Base-by-base conservation (phyloP, 2,329 filamentous ascomycete species). In the Pseudogymnoascus sp. region DNA sequence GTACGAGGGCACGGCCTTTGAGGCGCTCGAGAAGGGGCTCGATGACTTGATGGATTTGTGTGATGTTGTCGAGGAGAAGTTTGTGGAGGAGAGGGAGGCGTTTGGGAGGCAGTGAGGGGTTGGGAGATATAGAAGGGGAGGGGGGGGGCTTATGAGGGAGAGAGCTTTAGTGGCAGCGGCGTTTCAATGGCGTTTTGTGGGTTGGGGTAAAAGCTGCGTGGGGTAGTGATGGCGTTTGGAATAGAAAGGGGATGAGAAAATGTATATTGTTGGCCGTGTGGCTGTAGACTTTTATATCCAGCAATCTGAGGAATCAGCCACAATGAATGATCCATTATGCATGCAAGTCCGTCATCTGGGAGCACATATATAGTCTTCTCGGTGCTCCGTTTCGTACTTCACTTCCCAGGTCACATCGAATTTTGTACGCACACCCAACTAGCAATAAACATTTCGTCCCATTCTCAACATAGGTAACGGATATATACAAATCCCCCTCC, bases 31-130 rank as follows among this genome's bases (percentile, higher is more conserved):
- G 69, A 97, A 97, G 76, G 94, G 93, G 0, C 80, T 99, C 36
- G 81, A 86, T 65, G 93, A 97, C 71, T 77, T 99, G 62, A 89
- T 94, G 76, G 90, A 94, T 62, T 82, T 97, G 43, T 97, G 93
- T 73, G 93, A 97, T 74, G 89, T 95, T 3, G 90, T 99, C 4
- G 84, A 88, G n/a, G 90, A 95, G 59, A 93, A 96, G 73, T 99
- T 96, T 75, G 87, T 82, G 61, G 76, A 77, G 11, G 84, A 89
- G 63, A 79, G 86, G 63, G 81, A 90, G 65, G 78, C 81, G 6
- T 90, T 87, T 72, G 76, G 76, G 61, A 71, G 73, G 7, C 66
- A 70, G 43, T 66, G 64, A 33, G 30, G 39, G 39, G 39, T 25
- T 25, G 41, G 25, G 12, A 47, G 11, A 25, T 47, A 25, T 25